Evolutionary conservation across 78 protist species (phyloP).

Genomic region (Speleostelium caveatum): DNA sequence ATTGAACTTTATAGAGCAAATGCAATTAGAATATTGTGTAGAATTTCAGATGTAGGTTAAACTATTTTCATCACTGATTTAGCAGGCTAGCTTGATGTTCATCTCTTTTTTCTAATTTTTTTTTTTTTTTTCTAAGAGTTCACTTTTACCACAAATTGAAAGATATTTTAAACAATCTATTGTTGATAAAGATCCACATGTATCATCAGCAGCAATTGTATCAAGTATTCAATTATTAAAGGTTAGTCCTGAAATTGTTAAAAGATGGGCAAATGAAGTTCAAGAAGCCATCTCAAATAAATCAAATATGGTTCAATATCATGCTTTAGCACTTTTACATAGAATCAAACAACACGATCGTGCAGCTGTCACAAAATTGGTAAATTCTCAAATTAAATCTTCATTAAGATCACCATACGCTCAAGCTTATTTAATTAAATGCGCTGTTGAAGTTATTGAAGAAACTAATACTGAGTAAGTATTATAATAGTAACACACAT

Average conservation of each 20-base stretch:
- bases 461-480: constrained; percentile 78
- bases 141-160: constrained; percentile 93
- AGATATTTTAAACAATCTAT: constrained; percentile 97
- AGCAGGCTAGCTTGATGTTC: background rate
- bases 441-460: constrained; percentile 77
- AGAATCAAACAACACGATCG: constrained; percentile 92
- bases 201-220: constrained; percentile 97
- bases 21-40: constrained; percentile 95
- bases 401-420: constrained; percentile 92
- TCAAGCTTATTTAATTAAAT: constrained; percentile 92
- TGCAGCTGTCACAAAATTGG: constrained; percentile 92
- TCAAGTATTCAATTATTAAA: constrained; percentile 91
- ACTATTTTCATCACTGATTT: background rate
- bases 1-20: constrained; percentile 93
- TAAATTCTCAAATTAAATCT: constrained; percentile 75
- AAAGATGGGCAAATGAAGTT: constrained; percentile 78
- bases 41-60: constrained; percentile 91
- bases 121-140: constrained; percentile 20
- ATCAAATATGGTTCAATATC: constrained; percentile 96
- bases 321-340: constrained; percentile 94
- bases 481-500: background rate
- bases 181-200: constrained; percentile 94
- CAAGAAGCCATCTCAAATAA: constrained; percentile 85
- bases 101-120: background rate
- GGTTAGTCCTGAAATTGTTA: constrained; percentile 89